Conservation (phyloP, 2,329 filamentous ascomycete species). For the Monilinia laxa region DNA sequence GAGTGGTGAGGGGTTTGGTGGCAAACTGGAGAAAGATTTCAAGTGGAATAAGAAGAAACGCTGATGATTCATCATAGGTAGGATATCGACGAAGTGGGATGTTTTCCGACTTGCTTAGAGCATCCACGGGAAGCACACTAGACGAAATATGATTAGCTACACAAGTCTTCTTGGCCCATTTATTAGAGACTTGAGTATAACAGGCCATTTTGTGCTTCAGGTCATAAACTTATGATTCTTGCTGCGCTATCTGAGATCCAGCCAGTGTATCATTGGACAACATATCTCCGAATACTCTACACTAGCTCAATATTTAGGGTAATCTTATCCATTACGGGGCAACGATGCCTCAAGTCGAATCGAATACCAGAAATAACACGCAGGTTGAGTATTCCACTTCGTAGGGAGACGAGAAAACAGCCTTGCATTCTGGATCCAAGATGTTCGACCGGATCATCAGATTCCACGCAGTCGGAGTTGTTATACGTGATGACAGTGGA, state of each 20-base stretch:
- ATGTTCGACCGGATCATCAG: not conserved
- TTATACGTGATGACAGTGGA: slow-evolving; percentile 8
- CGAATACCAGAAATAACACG: not conserved
- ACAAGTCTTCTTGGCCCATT: no score
- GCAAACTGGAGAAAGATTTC: no score
- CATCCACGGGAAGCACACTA: not conserved
- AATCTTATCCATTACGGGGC: not conserved
- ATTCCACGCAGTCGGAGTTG: not conserved
- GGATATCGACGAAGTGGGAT: no score
- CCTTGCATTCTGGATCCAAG: not conserved
- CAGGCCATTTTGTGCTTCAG: not conserved
- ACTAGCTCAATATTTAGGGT: not conserved
- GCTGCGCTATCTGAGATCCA: not conserved
- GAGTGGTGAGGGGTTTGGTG: no score
- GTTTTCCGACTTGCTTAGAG: no score
- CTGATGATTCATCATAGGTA: no score
- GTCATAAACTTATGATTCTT: not conserved
- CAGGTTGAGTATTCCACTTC: not conserved
- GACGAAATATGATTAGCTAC: not conserved
- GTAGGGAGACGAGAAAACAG: not conserved
- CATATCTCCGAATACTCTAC: not conserved
- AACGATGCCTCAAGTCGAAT: not conserved
- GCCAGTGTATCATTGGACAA: not conserved
- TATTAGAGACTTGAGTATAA: not conserved
- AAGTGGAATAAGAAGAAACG: no score